Base-by-base conservation (phyloP, 108 stramenopile species). In the Conticribra weissflogii region DNA sequence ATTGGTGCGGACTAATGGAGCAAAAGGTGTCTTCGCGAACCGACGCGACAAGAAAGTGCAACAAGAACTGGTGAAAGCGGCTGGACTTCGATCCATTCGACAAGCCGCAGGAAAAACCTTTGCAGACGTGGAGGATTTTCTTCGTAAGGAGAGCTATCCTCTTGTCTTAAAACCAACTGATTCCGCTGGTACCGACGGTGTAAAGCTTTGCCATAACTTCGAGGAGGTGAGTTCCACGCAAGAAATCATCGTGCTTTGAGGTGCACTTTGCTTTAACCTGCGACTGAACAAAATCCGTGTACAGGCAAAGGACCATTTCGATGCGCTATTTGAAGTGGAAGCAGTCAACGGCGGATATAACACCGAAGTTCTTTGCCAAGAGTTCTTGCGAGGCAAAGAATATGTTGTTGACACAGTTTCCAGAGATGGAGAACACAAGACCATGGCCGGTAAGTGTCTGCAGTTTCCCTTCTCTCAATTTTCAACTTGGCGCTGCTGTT, bases 131-230 rank as follows among this genome's bases (percentile, higher is more conserved):
- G 87, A 91, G 54, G 65, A 71, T 19, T 96, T 96, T 65, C 81
- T 98, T 27, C 60, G 66, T 25, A 84, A 72, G 16, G 89, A 90
- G 46, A 76, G 44, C 27, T 94, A 86, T 59, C 91, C 95, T 50
- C 88, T 95, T 47, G 95, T 98, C 3, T 68, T 98, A 22, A 98
- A 98, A 74, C 98, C 98, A 8, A 83, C 85, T 9, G 95, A 93
- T 63, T 86, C 82, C 27, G 97, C 98, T 16, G 98, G 98, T 8
- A 89, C 89, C 17, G 98, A 98, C 67, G 96, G 93, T 41, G 98
- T 97, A 16, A 96, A 92, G 69, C 86, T 97, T 18, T 97, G 96
- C 60, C 86, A 88, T 57, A 76, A 85, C 60, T 77, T 89, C 59
- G 94, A 91, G 4, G 96, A 98, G 57, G 36, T 41, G 36, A 41